Evolutionary conservation across 2,329 filamentous ascomycete genomes (phyloP), one percentile per base, ranked within the genome.

Genomic region (Calonectria fujianensis): DNA sequence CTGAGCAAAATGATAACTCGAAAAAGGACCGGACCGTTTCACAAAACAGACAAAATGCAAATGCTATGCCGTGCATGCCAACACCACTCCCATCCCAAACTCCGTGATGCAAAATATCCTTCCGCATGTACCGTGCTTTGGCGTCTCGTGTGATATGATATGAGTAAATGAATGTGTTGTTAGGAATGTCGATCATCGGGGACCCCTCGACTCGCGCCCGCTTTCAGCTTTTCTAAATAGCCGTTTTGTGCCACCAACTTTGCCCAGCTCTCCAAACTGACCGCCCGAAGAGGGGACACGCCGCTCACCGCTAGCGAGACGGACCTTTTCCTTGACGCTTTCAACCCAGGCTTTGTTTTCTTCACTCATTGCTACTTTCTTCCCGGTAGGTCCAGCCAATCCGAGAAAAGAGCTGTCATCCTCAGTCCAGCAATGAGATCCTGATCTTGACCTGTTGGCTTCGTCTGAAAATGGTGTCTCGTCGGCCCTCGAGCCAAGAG

Each of bases 261-360:
- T 94, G 57, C 93, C 93, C 78, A 96, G 85, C 77, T 95, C 93
- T 27, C 92, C 93, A 84, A 95, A 94, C 82, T 74, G 74, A 20
- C 78, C 71, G 31, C 78, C 77, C n/a, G 81, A 66, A 45, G 77
- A 82, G 24, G 85, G 80, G 27, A 83, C 76, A 66, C 84, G 85
- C 63, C 85, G 85, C 82, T 92, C 92, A 71, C 90, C 90, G 81
- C 93, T 94, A 74, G 92, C 94, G 61, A 92, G 89, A 74, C 93
- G 91, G 51, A 96, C 95, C 82, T 95, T 94, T 81, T 95, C 93
- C 85, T 95, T 93, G 87, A 97, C 94, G 75, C 92, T 94, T 83
- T 96, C 93, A 13, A 97, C 94, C 95, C 95, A 97, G 50, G 93
- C 92, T 73, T 92, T 89, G 81, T 93, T 95, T 84, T 96, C 93